Evolutionary conservation across 1,284 basidiomycete genomes (phyloP), one percentile per base, ranked within the genome.

Genomic region (Tetrapyrgos nigripes): DNA sequence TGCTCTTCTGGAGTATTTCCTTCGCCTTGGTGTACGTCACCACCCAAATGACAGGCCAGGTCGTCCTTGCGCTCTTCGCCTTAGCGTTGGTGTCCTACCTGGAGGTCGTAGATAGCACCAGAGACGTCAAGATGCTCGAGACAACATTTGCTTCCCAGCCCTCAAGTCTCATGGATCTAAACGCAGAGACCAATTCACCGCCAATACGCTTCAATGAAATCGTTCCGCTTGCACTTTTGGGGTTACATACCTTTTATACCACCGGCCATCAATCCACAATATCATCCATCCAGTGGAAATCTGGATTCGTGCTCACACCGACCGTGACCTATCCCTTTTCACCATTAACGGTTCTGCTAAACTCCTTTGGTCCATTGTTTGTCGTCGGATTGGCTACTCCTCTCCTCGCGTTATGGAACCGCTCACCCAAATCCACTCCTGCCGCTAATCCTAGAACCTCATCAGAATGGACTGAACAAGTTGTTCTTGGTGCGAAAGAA

Each of bases 201-300:
- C 72, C 79, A 14, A 77, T 90, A 3, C 71, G 72, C 8, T 93
- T 96, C 72, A 75, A 82, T 1, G 92, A 95, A 62, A 74, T 91
- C 28, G 79, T 87, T 1, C 88, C 89, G 0, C 70, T 97, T 19
- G 88, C 90, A 1, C 81, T 97, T 5, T 80, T 96, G n/a, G 89
- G 86, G 0, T 71, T 91, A 48, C 81, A 93, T 55, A 74, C 84
- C 8, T 98, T 97, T 83, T 94, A 93, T 72, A 79, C 85, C 0
- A 97, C 96, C 0, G 97, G 97, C 1, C 97, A 99, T 70, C 96
- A 98, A 74, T 84, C 95, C 0, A 91, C 91, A 0, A 82, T 99
- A 44, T 84, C 94, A 1, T 90, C 93, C 8, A 89, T 99, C 56
- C 96, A 99, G 69, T 99, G 97, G 97, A 97, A 98, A 71, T 76